A percentile compares a stretch with the other conserved stretches of the same genome.
These are phyloP conservation scores for Ophiostoma pallidulum DNA, from an alignment of 2,329 filamentous ascomycete genomes.

Conservation along the genomic window DNA sequence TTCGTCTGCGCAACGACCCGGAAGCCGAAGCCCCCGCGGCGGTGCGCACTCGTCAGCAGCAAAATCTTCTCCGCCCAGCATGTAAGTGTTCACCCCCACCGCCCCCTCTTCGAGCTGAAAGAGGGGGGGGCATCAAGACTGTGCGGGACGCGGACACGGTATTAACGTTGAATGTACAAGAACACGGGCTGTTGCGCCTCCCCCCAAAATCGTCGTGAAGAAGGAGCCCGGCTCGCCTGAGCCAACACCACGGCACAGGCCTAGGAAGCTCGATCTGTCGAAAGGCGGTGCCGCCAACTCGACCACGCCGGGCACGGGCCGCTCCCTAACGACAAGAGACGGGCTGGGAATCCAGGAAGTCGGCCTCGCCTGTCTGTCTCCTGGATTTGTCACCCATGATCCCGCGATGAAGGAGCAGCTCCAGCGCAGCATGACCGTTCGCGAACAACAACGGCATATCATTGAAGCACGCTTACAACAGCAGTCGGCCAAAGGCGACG, in stretches of 20 bases:
- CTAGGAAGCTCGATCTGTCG: constrained; percentile 68
- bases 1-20: constrained; percentile 37
- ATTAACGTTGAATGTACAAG: too few relatives aligned
- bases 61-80: constrained; percentile 50
- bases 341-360: constrained; percentile 81
- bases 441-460: constrained; percentile 88
- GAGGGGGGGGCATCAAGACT: too few relatives aligned
- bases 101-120: constrained; percentile 6
- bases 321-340: constrained; percentile 72
- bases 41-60: constrained; percentile 27
- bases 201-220: constrained; percentile 84
- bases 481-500: constrained; percentile 70
- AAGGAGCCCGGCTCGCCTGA: constrained; percentile 89
- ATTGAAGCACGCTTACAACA: constrained; percentile 88
- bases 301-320: constrained; percentile 49
- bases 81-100: constrained; percentile 42
- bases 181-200: constrained; percentile 43
- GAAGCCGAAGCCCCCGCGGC: constrained; percentile 45
- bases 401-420: constrained; percentile 94
- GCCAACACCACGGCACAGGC: constrained; percentile 64
- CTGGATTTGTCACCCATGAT: constrained; percentile 91
- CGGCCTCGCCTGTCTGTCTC: constrained; percentile 86
- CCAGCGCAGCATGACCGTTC: constrained; percentile 84
- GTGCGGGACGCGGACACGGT: too few relatives aligned
- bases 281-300: constrained; percentile 46